These are phyloP conservation scores for Pichia sp. DNA, from an alignment of 1,139 yeast genomes.

Conservation along the genomic window DNA sequence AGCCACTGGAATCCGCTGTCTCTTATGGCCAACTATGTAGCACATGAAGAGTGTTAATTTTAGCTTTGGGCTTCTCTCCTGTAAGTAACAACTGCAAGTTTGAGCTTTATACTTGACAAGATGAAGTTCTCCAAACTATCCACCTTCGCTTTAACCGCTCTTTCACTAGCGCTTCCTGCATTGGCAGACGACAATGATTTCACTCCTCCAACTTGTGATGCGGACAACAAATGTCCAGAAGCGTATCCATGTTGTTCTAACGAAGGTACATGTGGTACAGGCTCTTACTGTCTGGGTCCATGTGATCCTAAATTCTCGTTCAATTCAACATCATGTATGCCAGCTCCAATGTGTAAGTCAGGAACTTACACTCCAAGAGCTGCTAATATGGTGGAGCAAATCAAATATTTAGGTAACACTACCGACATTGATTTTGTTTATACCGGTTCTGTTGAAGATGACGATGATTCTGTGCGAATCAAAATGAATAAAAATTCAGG, in stretches of 20 bases:
- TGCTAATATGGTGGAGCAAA: slow-evolving; percentile 29
- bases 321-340: slow-evolving; percentile 60
- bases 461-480: slow-evolving; percentile 46
- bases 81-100: no score
- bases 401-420: slow-evolving; percentile 64
- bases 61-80: no score
- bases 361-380: slow-evolving; percentile 31
- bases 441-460: slow-evolving; percentile 55
- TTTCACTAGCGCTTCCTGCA: not conserved
- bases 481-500: slow-evolving; percentile 77
- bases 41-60: no score
- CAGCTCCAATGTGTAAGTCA: slow-evolving; percentile 34
- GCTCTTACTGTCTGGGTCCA: slow-evolving; percentile 73
- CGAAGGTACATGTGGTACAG: slow-evolving; percentile 81
- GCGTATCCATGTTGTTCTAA: slow-evolving; percentile 75
- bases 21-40: no score
- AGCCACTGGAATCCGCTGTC: no score
- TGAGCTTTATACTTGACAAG: no score
- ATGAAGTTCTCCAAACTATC: no score
- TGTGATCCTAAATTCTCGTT: slow-evolving; percentile 67
- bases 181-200: not conserved
- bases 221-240: slow-evolving; percentile 55
- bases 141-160: not conserved
- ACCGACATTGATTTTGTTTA: slow-evolving; percentile 66
- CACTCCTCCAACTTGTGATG: slow-evolving; percentile 36